Percentiles rank a stretch among this genome's conserved stretches.
These are phyloP conservation scores for Chlorella vulgaris DNA, from an alignment of 139 green algal species.

Conservation along the genomic window DNA sequence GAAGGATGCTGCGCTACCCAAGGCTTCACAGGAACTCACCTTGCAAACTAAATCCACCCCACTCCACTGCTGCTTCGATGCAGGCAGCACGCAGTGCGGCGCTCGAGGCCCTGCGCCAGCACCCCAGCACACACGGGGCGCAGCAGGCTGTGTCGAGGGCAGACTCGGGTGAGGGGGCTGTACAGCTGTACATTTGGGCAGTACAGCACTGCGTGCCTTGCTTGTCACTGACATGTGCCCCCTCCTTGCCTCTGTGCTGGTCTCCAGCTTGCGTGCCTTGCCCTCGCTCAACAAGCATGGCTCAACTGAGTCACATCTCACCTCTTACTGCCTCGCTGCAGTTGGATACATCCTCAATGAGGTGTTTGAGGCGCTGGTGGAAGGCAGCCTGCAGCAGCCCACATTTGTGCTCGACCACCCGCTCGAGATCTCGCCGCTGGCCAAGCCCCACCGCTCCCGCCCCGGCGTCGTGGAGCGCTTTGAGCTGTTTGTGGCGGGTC, in stretches of 20 bases:
- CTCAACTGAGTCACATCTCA: too few relatives aligned
- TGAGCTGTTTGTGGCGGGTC: slow-evolving; percentile 95
- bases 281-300: not conserved
- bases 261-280: not conserved
- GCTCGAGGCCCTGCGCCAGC: slow-evolving; percentile 41
- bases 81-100: slow-evolving; percentile 52
- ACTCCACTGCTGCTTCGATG: slow-evolving; percentile 34
- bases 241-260: too few relatives aligned
- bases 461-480: slow-evolving; percentile 92
- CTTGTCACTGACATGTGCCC: too few relatives aligned
- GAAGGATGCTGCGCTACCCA: too few relatives aligned
- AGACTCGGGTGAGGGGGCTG: not conserved
- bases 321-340: slow-evolving; percentile 15
- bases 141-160: slow-evolving; percentile 42
- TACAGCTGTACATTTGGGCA: too few relatives aligned
- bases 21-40: too few relatives aligned
- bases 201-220: too few relatives aligned
- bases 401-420: slow-evolving; percentile 98
- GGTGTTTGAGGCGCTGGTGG: slow-evolving; percentile 93
- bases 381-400: slow-evolving; percentile 86
- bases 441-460: slow-evolving; percentile 90
- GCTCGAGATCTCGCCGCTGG: slow-evolving; percentile 92
- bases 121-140: slow-evolving; percentile 17
- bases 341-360: slow-evolving; percentile 87
- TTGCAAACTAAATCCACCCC: not conserved